Percentiles rank a stretch among this genome's conserved stretches.
Conservation (phyloP, 306 rosid species). For the Neltuma alba region DNA sequence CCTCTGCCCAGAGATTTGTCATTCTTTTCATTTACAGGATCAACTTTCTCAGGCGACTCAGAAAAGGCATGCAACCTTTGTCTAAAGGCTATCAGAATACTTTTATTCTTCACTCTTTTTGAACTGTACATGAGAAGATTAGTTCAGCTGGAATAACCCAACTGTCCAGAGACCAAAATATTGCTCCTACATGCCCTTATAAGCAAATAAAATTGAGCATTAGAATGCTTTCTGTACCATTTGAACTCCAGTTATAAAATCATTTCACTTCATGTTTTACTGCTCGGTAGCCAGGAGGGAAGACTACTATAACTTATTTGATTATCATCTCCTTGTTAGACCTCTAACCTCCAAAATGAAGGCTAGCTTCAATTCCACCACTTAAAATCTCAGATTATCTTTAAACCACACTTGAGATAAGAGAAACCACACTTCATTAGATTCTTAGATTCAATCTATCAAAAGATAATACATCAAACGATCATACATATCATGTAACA, state of each 20-base stretch:
- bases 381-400: neutral
- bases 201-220: neutral
- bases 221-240: neutral
- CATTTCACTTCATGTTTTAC: neutral
- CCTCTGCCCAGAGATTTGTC: conserved; percentile 53
- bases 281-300: neutral
- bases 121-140: conserved; percentile 41
- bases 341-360: neutral
- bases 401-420: neutral
- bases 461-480: neutral
- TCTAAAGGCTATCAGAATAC: conserved; percentile 43
- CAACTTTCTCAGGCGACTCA: conserved; percentile 36
- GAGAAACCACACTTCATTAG: neutral
- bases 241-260: neutral
- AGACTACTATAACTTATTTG: neutral
- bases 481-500: neutral
- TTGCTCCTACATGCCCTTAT: neutral
- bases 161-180: conserved; percentile 6
- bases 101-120: conserved; percentile 53
- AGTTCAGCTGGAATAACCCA: conserved; percentile 24
- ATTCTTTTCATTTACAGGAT: conserved; percentile 51
- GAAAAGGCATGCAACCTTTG: conserved; percentile 40
- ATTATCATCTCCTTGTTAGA: neutral
- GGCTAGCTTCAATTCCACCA: neutral
- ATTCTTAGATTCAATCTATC: neutral